Evolutionary conservation across 805 yeast genomes (phyloP).

Genomic region (Candida coquimbonensis): DNA sequence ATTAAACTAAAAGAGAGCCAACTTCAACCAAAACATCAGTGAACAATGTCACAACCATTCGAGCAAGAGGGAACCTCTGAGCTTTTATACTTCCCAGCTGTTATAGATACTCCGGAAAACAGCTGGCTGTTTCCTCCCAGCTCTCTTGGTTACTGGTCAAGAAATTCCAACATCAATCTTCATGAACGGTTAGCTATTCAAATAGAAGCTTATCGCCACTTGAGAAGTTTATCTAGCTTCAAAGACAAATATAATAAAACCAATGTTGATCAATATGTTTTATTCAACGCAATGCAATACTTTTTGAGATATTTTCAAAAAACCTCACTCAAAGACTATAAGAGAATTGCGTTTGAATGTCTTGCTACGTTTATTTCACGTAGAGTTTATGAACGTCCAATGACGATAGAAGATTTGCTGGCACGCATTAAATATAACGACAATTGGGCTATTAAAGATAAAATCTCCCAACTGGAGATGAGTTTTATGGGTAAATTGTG

Average conservation of each 20-base stretch:
- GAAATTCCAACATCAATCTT: slow-evolving; percentile 1
- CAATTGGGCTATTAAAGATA: slow-evolving; percentile 14
- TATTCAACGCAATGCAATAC: slow-evolving; percentile 11
- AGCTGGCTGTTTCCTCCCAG: slow-evolving; percentile 16
- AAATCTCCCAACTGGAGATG: slow-evolving; percentile 11
- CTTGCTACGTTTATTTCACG: slow-evolving; percentile 15
- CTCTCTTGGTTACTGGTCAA: background rate
- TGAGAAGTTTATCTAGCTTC: background rate
- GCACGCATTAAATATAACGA: background rate
- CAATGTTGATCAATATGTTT: background rate
- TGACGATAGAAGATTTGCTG: slow-evolving; percentile 6
- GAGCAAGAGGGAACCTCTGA: background rate
- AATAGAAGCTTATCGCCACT: background rate
- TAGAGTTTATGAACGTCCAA: slow-evolving; percentile 15
- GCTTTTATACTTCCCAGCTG: slow-evolving; percentile 14
- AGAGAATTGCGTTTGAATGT: background rate
- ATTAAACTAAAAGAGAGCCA: background rate
- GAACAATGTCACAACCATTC: background rate
- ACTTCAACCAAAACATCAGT: background rate
- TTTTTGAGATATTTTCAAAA: slow-evolving; percentile 18
- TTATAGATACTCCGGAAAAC: slow-evolving; percentile 12
- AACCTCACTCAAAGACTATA: slow-evolving; percentile 6
- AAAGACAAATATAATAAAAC: background rate
- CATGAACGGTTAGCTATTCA: background rate
- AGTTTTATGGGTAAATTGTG: slow-evolving; percentile 19